Percentiles rank a stretch among this genome's conserved stretches.
These are phyloP conservation scores for Moniliophthora roreri DNA, from an alignment of 1,284 basidiomycete species.

Conservation along the genomic window DNA sequence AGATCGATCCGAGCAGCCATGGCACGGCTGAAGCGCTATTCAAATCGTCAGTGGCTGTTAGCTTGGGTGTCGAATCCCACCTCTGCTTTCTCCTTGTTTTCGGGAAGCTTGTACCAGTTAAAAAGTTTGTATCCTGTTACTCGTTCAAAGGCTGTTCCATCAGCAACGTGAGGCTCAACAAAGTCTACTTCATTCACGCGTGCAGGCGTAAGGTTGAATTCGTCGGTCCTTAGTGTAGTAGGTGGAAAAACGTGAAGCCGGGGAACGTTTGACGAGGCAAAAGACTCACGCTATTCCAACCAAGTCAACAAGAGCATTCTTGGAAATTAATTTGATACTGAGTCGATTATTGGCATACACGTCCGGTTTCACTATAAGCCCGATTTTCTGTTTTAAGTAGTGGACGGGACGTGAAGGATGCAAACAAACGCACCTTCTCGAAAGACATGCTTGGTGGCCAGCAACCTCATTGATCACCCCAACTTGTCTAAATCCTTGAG, in stretches of 20 bases:
- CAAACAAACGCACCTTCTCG: constrained; percentile 23
- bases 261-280: constrained; percentile 20
- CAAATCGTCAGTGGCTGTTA: no score
- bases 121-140: constrained; percentile 11
- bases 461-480: constrained; percentile 28
- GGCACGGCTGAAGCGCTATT: constrained; percentile 24
- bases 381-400: not conserved
- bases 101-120: constrained; percentile 3
- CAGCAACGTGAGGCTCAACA: constrained; percentile 3
- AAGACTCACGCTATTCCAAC: no score
- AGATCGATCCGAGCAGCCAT: constrained; percentile 28
- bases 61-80: no score
- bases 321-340: constrained; percentile 26
- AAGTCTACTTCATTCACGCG: constrained; percentile 11
- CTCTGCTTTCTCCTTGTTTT: constrained; percentile 5
- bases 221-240: constrained; percentile 19
- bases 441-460: constrained; percentile 34
- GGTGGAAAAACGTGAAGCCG: constrained; percentile 3
- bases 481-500: constrained; percentile 27
- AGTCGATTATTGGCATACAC: constrained; percentile 35
- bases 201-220: constrained; percentile 14
- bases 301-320: no score
- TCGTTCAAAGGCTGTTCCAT: constrained; percentile 11
- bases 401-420: not conserved
- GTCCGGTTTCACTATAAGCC: constrained; percentile 11